Conservation (phyloP, 768 basidiomycete species). For the Leccinum truebloodii region DNA sequence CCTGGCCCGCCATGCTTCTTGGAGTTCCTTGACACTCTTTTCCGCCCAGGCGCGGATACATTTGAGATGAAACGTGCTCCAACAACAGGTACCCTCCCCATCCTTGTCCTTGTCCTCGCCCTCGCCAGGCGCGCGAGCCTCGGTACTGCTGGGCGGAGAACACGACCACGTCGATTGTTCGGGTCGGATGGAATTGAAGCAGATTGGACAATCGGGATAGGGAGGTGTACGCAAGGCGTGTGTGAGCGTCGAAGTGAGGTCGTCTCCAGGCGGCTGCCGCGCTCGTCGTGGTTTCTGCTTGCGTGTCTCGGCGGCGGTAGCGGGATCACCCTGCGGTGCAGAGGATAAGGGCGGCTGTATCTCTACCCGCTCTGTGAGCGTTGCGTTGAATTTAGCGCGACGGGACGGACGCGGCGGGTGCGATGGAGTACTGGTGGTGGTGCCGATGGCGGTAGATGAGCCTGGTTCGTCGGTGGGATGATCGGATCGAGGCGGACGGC, state of each 20-base stretch:
- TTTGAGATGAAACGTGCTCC: slow-evolving; percentile 87
- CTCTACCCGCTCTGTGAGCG: slow-evolving; percentile 30
- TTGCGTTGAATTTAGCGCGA: slow-evolving; percentile 38
- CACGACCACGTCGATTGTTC: slow-evolving; percentile 88
- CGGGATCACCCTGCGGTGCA: neutral
- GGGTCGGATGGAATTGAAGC: slow-evolving; percentile 78
- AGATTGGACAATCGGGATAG: slow-evolving; percentile 79
- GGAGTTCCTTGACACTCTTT: slow-evolving; percentile 73
- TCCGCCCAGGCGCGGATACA: slow-evolving; percentile 89
- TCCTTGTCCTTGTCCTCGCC: slow-evolving; percentile 18
- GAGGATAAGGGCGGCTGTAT: neutral
- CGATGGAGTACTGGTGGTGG: neutral
- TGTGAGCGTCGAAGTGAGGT: slow-evolving; percentile 74
- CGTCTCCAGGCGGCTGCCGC: slow-evolving; percentile 42
- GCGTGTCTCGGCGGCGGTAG: neutral
- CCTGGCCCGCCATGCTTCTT: slow-evolving; percentile 70
- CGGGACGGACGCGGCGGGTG: slow-evolving; percentile 27
- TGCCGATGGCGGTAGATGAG: neutral
- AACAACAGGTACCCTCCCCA: slow-evolving; percentile 63
- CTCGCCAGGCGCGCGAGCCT: neutral
- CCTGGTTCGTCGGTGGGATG: neutral
- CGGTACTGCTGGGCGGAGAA: slow-evolving; percentile 45
- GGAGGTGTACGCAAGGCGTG: slow-evolving; percentile 67
- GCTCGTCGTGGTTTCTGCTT: slow-evolving; percentile 11
- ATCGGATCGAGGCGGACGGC: slow-evolving; percentile 2